Conservation (phyloP, 2,329 filamentous ascomycete genomes). For the Fusarium scirpi region DNA sequence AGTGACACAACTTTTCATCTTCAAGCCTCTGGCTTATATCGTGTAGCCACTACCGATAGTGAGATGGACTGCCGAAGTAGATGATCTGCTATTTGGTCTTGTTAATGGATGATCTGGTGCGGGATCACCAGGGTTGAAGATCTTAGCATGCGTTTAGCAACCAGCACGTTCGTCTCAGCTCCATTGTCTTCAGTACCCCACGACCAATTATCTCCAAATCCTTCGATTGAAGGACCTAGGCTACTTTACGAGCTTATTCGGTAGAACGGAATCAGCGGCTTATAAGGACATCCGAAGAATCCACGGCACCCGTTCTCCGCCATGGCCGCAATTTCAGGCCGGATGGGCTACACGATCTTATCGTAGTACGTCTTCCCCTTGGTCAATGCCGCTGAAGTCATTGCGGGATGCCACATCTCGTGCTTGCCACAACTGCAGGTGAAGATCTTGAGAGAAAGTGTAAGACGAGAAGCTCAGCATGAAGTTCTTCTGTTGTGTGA, state of each 20-base stretch:
- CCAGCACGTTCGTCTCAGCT: neutral
- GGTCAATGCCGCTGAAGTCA: constrained; percentile 30
- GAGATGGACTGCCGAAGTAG: neutral
- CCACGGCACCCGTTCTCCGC: constrained; percentile 43
- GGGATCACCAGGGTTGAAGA: neutral
- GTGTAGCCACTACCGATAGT: neutral
- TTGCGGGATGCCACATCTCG: constrained; percentile 24
- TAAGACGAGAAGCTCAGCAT: constrained; percentile 27
- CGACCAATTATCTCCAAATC: neutral
- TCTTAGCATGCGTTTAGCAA: neutral
- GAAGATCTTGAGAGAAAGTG: constrained; percentile 24
- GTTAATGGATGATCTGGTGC: neutral
- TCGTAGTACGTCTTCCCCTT: constrained; percentile 17
- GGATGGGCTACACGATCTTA: constrained; percentile 31
- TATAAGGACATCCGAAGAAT: constrained; percentile 13
- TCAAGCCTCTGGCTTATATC: constrained; percentile 23
- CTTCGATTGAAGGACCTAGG: neutral
- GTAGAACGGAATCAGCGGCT: constrained; percentile 10
- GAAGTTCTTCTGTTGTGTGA: constrained; percentile 22
- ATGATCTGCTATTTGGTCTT: neutral
- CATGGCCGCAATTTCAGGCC: constrained; percentile 2
- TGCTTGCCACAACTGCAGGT: constrained; percentile 28
- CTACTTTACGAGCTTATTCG: constrained; percentile 2
- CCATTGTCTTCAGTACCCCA: neutral
- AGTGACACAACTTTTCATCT: constrained; percentile 21